Evolutionary conservation across 768 basidiomycete species (phyloP).

Genomic region (Strobilomyces dryophilus): DNA sequence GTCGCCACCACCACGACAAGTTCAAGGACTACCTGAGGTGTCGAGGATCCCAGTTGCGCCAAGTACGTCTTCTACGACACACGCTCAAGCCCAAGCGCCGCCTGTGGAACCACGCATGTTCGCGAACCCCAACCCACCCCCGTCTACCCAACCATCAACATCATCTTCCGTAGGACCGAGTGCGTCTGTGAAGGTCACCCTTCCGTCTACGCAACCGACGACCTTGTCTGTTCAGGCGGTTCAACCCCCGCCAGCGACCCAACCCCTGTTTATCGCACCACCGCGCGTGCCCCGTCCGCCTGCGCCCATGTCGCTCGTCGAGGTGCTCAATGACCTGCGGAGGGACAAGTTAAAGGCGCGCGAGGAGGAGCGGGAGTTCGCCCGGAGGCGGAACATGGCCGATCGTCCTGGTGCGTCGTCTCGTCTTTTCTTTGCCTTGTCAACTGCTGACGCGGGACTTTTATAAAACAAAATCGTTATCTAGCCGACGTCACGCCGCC

Average conservation of each 20-base stretch:
- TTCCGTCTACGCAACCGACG: background rate
- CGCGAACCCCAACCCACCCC: background rate
- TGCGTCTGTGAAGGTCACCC: background rate
- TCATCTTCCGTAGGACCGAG: background rate
- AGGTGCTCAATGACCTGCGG: constrained; percentile 22
- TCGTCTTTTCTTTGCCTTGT: no score
- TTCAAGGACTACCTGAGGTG: background rate
- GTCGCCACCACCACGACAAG: background rate
- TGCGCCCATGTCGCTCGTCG: constrained; percentile 16
- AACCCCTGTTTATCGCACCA: constrained; percentile 16
- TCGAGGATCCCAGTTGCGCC: background rate
- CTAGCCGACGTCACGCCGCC: background rate
- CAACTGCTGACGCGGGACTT: no score
- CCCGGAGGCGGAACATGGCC: background rate
- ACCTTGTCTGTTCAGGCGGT: background rate
- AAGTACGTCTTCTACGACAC: background rate
- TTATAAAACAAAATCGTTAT: no score
- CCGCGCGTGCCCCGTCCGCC: constrained; percentile 17
- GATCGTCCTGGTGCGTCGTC: background rate
- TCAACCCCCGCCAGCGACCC: background rate
- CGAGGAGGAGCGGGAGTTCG: background rate
- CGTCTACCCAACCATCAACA: background rate
- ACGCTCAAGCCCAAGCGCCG: background rate
- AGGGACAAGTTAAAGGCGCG: background rate
- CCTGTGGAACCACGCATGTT: background rate